phyloP scores from a whole-genome alignment of 495 filamentous ascomycete species.

The Cercophora newfieldiana region DNA sequence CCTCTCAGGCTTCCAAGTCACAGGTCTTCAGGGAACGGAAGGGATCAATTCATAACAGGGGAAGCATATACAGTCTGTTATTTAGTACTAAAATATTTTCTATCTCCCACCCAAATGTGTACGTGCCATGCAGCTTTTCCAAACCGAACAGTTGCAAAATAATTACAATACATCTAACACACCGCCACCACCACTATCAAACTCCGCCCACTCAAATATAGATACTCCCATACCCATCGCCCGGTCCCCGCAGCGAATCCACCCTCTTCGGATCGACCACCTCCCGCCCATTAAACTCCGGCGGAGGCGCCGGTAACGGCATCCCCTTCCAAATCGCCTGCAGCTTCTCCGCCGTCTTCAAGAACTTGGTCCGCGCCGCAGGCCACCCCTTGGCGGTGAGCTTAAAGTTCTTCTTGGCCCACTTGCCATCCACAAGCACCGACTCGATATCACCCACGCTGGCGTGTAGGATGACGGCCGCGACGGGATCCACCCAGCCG shows the following conservation, averaged over 20 bases:
- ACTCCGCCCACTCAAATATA: too few relatives aligned
- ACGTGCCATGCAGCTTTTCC: too few relatives aligned
- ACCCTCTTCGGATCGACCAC: constrained; percentile 12
- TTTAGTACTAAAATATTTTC: too few relatives aligned
- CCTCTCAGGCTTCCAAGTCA: too few relatives aligned
- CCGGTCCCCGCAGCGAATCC: constrained; percentile 15
- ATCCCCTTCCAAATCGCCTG: constrained; percentile 9
- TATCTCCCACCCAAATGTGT: too few relatives aligned
- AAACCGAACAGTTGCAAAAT: too few relatives aligned
- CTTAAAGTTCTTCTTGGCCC: constrained; percentile 41
- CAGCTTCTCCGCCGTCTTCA: constrained; percentile 32
- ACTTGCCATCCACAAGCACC: constrained; percentile 50
- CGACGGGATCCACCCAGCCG: constrained; percentile 53
- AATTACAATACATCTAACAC: too few relatives aligned
- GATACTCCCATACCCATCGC: constrained; percentile 21
- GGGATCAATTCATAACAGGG: too few relatives aligned
- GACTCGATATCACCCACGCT: constrained; percentile 48
- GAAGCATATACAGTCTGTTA: too few relatives aligned
- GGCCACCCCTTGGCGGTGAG: constrained; percentile 30
- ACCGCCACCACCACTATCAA: too few relatives aligned
- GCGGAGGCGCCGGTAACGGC: constrained; percentile 1
- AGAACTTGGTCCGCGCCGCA: constrained; percentile 29
- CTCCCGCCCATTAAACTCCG: constrained; percentile 1
- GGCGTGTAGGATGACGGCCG: constrained; percentile 52
- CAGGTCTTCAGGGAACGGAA: too few relatives aligned